These are phyloP conservation scores for Teunomyces lycoperdinae DNA, from an alignment of 805 yeast genomes.

Conservation along the genomic window DNA sequence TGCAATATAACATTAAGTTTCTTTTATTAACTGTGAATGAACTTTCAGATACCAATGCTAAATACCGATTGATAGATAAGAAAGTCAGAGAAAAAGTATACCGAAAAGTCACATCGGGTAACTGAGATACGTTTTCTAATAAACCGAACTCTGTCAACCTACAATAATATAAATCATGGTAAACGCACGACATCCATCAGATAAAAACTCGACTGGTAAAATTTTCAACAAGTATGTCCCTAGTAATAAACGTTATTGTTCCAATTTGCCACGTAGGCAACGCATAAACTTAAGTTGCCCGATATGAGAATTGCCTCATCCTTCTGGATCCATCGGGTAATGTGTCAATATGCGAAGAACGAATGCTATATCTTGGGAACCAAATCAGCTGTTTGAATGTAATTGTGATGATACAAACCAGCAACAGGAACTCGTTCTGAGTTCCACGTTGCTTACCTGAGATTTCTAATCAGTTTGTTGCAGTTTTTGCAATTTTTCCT, in stretches of 20 bases:
- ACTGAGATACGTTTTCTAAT: too few relatives aligned
- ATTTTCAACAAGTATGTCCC: not conserved
- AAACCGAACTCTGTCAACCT: too few relatives aligned
- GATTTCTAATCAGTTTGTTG: not conserved
- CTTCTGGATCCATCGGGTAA: conserved; percentile 38
- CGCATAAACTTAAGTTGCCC: conserved; percentile 49
- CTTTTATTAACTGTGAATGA: too few relatives aligned
- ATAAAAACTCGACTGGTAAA: not conserved
- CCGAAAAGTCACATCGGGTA: too few relatives aligned
- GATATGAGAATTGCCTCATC: conserved; percentile 28
- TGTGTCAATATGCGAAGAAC: conserved; percentile 48
- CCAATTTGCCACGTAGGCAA: conserved; percentile 4
- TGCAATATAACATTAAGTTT: too few relatives aligned
- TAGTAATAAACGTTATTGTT: conserved; percentile 1
- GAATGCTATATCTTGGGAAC: not conserved
- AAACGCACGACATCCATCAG: not conserved
- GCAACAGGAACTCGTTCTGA: conserved; percentile 1
- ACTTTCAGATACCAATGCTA: too few relatives aligned
- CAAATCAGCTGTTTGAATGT: not conserved
- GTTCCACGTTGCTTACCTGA: not conserved
- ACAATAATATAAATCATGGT: not conserved
- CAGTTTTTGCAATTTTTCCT: not conserved
- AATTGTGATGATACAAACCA: not conserved
- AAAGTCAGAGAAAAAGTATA: too few relatives aligned
- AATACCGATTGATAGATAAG: too few relatives aligned